Evolutionary conservation across 148 eudicot species (phyloP).

Genomic region (Polygonum maritimum): DNA sequence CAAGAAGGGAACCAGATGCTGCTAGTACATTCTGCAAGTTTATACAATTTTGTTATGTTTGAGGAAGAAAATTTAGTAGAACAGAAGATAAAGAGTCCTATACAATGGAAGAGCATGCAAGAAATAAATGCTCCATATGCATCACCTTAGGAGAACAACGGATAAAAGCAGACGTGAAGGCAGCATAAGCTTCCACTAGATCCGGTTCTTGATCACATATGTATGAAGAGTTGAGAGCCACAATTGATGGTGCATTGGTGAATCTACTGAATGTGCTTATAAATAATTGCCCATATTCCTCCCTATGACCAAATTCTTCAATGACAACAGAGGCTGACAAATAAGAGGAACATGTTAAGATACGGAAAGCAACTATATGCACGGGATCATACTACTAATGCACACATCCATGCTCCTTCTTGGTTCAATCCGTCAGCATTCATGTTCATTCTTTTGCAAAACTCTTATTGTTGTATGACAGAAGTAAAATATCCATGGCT

Average conservation of each 20-base stretch:
- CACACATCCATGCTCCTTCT: background rate
- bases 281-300: slow-evolving; percentile 75
- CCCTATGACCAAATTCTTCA: slow-evolving; percentile 84
- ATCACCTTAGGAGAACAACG: slow-evolving; percentile 68
- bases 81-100: background rate
- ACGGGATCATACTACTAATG: background rate
- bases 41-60: background rate
- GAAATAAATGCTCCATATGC: slow-evolving; percentile 2
- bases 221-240: slow-evolving; percentile 87
- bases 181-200: slow-evolving; percentile 85
- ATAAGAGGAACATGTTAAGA: slow-evolving; percentile 10
- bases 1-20: slow-evolving; percentile 67
- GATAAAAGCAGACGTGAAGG: slow-evolving; percentile 69
- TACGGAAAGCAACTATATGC: background rate
- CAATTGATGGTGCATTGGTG: slow-evolving; percentile 69
- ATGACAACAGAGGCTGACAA: slow-evolving; percentile 67
- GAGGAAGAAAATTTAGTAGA: background rate
- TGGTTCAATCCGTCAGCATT: background rate
- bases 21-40: slow-evolving; percentile 62
- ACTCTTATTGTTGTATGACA: background rate
- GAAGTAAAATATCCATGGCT: background rate
- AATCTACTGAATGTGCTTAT: slow-evolving; percentile 81
- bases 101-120: background rate
- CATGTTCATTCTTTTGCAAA: background rate
- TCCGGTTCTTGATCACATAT: slow-evolving; percentile 99